Evolutionary conservation across 1,284 basidiomycete genomes (phyloP), one percentile per base, ranked within the genome.

Genomic region (Puccinia horiana): DNA sequence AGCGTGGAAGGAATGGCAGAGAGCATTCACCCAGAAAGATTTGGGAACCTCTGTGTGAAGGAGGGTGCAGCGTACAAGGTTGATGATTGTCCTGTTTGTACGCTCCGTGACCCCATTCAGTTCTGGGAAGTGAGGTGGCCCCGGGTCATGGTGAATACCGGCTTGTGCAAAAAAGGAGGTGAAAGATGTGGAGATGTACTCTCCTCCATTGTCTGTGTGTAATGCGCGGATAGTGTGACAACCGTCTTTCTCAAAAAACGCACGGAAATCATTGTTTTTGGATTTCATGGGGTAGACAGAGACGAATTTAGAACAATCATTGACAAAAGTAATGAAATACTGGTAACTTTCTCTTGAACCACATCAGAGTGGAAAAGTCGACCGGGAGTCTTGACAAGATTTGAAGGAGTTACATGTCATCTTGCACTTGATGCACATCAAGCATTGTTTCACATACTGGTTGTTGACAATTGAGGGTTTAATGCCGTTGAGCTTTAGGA

Each of bases 41-140:
- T 75, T n/a, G n/a, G 32, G 49, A 11, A 75, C 5, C 47, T 16
- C 12, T 14, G 73, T 23, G 32, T 37, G n/a, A 1, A 52, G 11
- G 6, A 75, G 73, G 8, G 26, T 14, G 9, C 26, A 54, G 2
- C 73, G 8, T 2, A 75, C 52, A 18, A 29, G 49, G 54, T 75
- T 75, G n/a, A n/a, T n/a, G n/a, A n/a, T n/a, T n/a, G 86, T 88
- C 1, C 86, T 75, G 83, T 86, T 83, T 29, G 83, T 11, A 65
- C 87, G 75, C 83, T 86, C 84, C 0, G 86, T 83, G 49, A 85
- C 83, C 84, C 88, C 80, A 83, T 87, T 88, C 80, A 85, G 26
- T 70, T 85, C 83, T 1, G 86, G 87, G 3, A 87, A 86, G 79
- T 89, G 85, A 75, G 88, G 88, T 0, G 87, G 84, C 14, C 86